Base-by-base conservation (phyloP, 164 flowering plant genomes). In the Nymphaea thermarum region DNA sequence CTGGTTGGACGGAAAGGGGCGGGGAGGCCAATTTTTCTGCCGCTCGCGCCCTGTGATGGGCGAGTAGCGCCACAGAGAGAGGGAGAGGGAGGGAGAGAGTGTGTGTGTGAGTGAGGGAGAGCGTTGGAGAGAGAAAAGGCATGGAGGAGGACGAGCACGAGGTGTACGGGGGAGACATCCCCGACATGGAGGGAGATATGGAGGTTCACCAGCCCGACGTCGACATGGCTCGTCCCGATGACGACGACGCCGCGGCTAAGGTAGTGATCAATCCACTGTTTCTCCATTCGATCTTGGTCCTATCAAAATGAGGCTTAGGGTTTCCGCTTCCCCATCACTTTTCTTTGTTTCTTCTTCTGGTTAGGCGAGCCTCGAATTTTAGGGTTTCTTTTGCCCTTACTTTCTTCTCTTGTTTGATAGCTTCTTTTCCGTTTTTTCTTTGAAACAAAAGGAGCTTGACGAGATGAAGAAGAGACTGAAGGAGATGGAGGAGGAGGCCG, bases 401-500 rank as follows among this genome's bases (percentile, higher is more conserved):
- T 47, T 47, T 6, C 55, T 7, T 7, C 2, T 10, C 14, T 5
- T 51, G 12, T 51, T 10, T 8, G 57, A 51, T 51, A 10, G 12
- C 14, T 51, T 51, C 14, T 51, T 51, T 51, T 2, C 5, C 57
- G 57, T 10, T 51, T 51, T 51, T 51, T 51, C 5, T 51, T 10
- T 51, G 57, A 51, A 51, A 51, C 36, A 25, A 51, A 51, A 83
- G 84, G 86, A 81, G 53, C 66, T 81, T 4, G 86, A 81, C 12
- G 86, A 82, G 63, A 82, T 82, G 86, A 80, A 76, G 72, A 82
- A 78, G 73, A 65, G 81, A 67, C 55, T 80, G 62, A 79, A 82
- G 71, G 86, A 80, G 72, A 81, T 80, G 84, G 86, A 82, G 55
- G 85, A 82, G 2, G 85, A 82, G 71, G 83, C 85, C 1, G 85